Evolutionary conservation across 169 alveolate genomes (phyloP), one percentile per base, ranked within the genome.

Genomic region (Eimeria brunetti): DNA sequence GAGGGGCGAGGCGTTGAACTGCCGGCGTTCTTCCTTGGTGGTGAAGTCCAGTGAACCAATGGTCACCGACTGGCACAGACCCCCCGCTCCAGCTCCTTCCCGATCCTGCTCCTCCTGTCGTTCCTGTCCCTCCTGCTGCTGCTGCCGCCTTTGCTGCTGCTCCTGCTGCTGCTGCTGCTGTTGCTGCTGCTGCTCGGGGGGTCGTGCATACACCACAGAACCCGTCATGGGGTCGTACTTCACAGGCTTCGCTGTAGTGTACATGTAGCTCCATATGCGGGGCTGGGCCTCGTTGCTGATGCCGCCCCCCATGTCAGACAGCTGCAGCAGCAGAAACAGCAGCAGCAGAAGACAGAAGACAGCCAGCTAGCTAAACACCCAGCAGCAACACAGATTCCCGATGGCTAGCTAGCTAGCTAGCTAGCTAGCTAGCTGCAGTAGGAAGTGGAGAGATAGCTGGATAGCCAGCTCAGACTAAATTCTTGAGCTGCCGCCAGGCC

Each of bases 191-290:
- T 49, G 33, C 33, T 8, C 73, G 30, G 41, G 73, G 7, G 71
- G 44, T 24, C 49, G 51, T 1, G 71, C 67, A 53, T 27, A 4
- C 9, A 41, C 85, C 56, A 75, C 85, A 9, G 85, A 49, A 1
- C 85, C 85, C 30, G 33, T 75, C 20, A 75, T 22, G 56, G 85
- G 85, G 58, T 75, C 85, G 53, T 75, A 75, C 67, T 53, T 84
- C 46, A 90, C 89, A 7, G 95, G 95, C 36, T 36, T 49, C 27
- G 95, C 95, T 41, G 95, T 90, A 24, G 95, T 90, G 89, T 90
- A 80, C 92, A 78, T 62, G 91, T 80, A 91, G 33, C 78, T 44
- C 91, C 95, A 58, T 38, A 78, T 91, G 33, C 51, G 89, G 22
- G 89, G 73, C 51, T 16, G 80, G 27, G 80, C 44, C 7, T 44